phyloP scores from a whole-genome alignment of 768 basidiomycete species.

The Candolleomyces aberdarensis region DNA sequence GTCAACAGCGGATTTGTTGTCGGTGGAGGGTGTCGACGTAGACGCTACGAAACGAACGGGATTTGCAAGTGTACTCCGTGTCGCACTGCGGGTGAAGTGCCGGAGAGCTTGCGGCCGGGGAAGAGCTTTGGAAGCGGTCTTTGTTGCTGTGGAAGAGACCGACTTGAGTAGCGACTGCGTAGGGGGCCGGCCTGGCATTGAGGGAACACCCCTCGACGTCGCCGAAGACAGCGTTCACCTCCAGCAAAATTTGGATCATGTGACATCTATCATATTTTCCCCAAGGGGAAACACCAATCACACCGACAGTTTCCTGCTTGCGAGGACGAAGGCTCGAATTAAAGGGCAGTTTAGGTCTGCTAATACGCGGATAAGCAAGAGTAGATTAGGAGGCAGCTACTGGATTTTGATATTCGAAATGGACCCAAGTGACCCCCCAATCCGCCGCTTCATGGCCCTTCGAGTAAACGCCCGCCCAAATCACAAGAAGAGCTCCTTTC shows the following conservation, averaged over 20 bases:
- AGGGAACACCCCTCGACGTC: background rate
- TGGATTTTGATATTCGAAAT: too few relatives aligned
- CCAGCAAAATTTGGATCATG: slow-evolving; percentile 6
- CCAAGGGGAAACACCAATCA: background rate
- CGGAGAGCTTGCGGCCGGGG: background rate
- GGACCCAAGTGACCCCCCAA: too few relatives aligned
- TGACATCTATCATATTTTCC: slow-evolving; percentile 1
- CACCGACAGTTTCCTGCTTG: too few relatives aligned
- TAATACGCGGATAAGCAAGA: too few relatives aligned
- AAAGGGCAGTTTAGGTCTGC: too few relatives aligned
- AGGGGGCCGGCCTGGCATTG: slow-evolving; percentile 7
- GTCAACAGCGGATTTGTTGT: slow-evolving; percentile 6
- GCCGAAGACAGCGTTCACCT: slow-evolving; percentile 1
- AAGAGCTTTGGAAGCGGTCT: background rate
- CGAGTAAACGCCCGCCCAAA: too few relatives aligned
- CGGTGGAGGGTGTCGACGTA: background rate
- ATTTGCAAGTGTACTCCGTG: background rate
- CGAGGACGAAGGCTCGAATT: too few relatives aligned
- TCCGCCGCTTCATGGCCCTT: too few relatives aligned
- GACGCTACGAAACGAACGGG: background rate
- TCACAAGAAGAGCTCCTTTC: too few relatives aligned
- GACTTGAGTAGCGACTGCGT: slow-evolving; percentile 1
- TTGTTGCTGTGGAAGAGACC: background rate
- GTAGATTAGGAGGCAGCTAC: too few relatives aligned
- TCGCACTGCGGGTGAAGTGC: background rate